A percentile compares a stretch with the other conserved stretches of the same genome.
These are phyloP conservation scores for Pythium grandisporangium DNA, from an alignment of 352 stramenopile species.

Conservation along the genomic window DNA sequence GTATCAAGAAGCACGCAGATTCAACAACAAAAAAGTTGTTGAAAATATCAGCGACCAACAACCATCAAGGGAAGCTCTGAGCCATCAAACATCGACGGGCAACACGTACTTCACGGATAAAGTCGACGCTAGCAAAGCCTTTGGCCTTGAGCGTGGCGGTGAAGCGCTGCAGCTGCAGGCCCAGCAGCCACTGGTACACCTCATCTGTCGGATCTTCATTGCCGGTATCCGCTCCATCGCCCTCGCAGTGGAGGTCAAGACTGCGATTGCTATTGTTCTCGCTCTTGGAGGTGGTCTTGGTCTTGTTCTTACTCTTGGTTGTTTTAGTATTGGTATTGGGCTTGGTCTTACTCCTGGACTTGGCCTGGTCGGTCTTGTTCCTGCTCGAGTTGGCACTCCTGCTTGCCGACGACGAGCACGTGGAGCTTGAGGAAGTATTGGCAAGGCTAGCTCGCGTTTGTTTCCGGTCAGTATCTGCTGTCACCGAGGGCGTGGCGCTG, in stretches of 20 bases:
- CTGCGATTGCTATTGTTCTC: constrained; percentile 31
- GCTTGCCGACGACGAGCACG: too few relatives aligned
- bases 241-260: too few relatives aligned
- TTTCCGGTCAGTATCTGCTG: neutral
- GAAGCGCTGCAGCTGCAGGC: constrained; percentile 45
- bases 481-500: neutral
- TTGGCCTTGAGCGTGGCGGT: constrained; percentile 65
- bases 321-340: constrained; percentile 1
- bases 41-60: too few relatives aligned
- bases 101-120: constrained; percentile 66
- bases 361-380: too few relatives aligned
- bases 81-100: constrained; percentile 1
- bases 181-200: constrained; percentile 66
- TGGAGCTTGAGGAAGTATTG: neutral
- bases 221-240: too few relatives aligned
- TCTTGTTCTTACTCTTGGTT: constrained; percentile 24
- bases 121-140: constrained; percentile 69
- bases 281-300: too few relatives aligned
- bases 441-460: neutral
- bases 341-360: neutral
- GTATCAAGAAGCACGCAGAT: neutral
- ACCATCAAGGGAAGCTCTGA: neutral
- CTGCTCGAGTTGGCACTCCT: too few relatives aligned
- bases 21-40: too few relatives aligned
- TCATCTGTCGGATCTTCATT: constrained; percentile 52